Percentiles rank a stretch among this genome's conserved stretches.
Evolutionary conservation across 768 basidiomycete species (phyloP).

Genomic region (Floccularia luteovirens): DNA sequence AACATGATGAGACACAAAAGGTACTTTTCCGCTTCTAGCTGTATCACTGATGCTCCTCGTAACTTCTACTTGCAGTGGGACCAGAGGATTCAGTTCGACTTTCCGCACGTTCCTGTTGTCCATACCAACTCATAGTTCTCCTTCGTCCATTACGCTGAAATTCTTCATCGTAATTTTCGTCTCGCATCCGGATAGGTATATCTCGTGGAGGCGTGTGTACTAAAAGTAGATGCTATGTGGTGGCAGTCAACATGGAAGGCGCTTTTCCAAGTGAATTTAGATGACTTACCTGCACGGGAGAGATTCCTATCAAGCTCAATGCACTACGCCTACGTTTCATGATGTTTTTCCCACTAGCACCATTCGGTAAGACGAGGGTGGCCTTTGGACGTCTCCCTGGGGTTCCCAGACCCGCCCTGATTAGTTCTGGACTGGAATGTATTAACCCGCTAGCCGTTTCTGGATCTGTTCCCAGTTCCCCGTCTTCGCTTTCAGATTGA

Average conservation of each 20-base stretch:
- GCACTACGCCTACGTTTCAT: slow-evolving; percentile 50
- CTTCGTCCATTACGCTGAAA: slow-evolving; percentile 23
- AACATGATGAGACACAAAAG: too few relatives aligned
- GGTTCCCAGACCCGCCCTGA: slow-evolving; percentile 21
- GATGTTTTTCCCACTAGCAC: slow-evolving; percentile 30
- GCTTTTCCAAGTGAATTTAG: background rate
- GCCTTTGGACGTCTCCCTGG: slow-evolving; percentile 32
- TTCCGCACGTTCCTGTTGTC: slow-evolving; percentile 19
- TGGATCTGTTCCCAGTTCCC: slow-evolving; percentile 10
- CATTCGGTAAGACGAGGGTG: slow-evolving; percentile 42
- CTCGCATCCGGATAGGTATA: slow-evolving; percentile 15
- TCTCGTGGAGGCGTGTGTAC: slow-evolving; percentile 61
- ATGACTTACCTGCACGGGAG: slow-evolving; percentile 58
- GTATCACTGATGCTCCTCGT: too few relatives aligned
- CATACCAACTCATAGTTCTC: slow-evolving; percentile 35
- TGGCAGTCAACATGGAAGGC: slow-evolving; percentile 1
- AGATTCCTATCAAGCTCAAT: slow-evolving; percentile 55
- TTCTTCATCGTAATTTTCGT: slow-evolving; percentile 24
- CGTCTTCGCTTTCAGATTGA: slow-evolving; percentile 13
- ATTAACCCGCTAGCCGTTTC: slow-evolving; percentile 14
- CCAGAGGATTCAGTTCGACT: slow-evolving; percentile 11
- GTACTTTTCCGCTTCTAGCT: too few relatives aligned
- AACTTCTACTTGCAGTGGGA: too few relatives aligned
- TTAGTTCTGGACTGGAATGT: slow-evolving; percentile 13
- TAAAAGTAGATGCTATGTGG: slow-evolving; percentile 49